phyloP scores from a whole-genome alignment of 73 alveolate species.

The Paramecium biaurelia region DNA sequence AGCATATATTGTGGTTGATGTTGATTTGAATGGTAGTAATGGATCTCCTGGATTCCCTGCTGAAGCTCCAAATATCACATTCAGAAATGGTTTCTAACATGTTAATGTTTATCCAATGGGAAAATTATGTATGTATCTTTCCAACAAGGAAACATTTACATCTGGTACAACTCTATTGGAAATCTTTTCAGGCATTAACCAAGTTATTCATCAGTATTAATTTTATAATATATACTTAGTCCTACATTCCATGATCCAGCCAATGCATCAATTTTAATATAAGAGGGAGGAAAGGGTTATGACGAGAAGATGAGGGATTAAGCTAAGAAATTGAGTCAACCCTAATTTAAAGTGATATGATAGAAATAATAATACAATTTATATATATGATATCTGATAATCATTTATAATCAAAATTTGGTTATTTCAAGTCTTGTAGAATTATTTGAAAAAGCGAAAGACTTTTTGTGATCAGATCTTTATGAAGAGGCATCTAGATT shows the following conservation, averaged over 20 bases:
- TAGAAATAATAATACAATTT: background rate
- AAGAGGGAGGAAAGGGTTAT: constrained; percentile 27
- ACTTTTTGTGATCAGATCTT: background rate
- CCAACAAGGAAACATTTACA: constrained; percentile 9
- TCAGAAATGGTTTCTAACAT: constrained; percentile 31
- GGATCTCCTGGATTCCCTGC: constrained; percentile 1
- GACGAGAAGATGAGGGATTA: constrained; percentile 41
- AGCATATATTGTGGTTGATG: constrained; percentile 12
- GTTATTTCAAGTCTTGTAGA: constrained; percentile 16
- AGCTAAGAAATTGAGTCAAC: constrained; percentile 6
- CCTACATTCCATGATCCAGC: constrained; percentile 55
- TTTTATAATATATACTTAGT: background rate
- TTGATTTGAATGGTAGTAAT: background rate
- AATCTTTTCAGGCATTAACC: background rate
- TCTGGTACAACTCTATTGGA: constrained; percentile 29
- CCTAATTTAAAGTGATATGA: background rate
- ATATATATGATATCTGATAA: background rate
- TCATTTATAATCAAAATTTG: background rate
- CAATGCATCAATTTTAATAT: background rate
- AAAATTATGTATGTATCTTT: constrained; percentile 24
- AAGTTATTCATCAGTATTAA: constrained; percentile 31
- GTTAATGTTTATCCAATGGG: constrained; percentile 51
- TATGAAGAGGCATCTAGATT: background rate
- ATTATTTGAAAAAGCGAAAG: background rate
- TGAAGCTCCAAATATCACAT: background rate